These are phyloP conservation scores for Globisporangium abappressorium DNA, from an alignment of 352 stramenopile species.

Conservation along the genomic window DNA sequence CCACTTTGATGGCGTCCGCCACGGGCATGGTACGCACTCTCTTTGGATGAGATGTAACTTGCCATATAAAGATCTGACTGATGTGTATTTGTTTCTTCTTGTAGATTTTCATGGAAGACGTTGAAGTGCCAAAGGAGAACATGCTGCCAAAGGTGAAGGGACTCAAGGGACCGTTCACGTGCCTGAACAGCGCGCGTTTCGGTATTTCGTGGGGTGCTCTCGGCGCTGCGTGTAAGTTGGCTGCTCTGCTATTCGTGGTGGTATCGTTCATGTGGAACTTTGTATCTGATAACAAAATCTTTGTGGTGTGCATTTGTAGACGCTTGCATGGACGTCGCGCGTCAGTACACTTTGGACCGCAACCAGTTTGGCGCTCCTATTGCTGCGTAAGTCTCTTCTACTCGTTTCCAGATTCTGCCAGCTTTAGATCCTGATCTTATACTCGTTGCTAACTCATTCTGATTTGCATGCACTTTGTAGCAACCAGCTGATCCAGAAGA, in stretches of 20 bases:
- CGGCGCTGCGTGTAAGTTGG: slow-evolving; percentile 85
- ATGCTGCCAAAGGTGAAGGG: slow-evolving; percentile 90
- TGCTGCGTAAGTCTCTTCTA: slow-evolving; percentile 69
- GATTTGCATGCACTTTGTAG: slow-evolving; percentile 23
- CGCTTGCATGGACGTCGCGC: slow-evolving; percentile 91
- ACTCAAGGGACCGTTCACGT: slow-evolving; percentile 95
- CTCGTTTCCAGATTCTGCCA: neutral
- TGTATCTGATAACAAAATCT: neutral
- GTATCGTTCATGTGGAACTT: neutral
- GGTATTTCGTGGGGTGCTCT: slow-evolving; percentile 97
- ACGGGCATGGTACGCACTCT: slow-evolving; percentile 87
- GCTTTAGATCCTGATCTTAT: neutral
- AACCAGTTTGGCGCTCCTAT: slow-evolving; percentile 96
- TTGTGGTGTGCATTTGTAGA: slow-evolving; percentile 37
- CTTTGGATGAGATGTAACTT: neutral
- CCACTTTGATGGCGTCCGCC: slow-evolving; percentile 91
- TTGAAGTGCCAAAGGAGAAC: slow-evolving; percentile 92
- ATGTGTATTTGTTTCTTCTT: neutral
- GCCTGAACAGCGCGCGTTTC: slow-evolving; percentile 96
- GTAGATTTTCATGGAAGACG: slow-evolving; percentile 97
- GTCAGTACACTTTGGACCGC: slow-evolving; percentile 94
- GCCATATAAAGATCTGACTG: neutral
- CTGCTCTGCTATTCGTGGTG: neutral
- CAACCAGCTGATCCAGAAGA: slow-evolving; percentile 99
- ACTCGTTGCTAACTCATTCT: neutral